Conservation (phyloP, 441 rosid species). For the Erodium trifolium region DNA sequence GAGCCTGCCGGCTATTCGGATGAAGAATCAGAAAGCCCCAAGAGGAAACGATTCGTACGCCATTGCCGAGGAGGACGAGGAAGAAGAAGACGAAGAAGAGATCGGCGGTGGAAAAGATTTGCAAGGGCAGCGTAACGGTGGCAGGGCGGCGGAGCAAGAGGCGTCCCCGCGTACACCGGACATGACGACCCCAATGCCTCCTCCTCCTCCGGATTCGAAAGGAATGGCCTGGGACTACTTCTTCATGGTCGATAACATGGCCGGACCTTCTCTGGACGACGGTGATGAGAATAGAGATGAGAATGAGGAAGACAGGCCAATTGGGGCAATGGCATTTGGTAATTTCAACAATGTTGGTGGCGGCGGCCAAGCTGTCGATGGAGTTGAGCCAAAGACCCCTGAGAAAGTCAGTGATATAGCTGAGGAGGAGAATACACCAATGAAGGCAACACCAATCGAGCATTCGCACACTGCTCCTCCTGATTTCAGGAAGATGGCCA, state of each 20-base stretch:
- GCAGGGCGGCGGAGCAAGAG: slow-evolving; percentile 18
- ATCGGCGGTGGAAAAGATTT: slow-evolving; percentile 14
- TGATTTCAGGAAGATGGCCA: slow-evolving; percentile 35
- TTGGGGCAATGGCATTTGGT: too few species aligned
- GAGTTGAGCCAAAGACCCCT: slow-evolving; percentile 39
- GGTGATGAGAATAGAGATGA: slow-evolving; percentile 25
- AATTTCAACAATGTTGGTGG: too few species aligned
- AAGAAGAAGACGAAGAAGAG: not conserved
- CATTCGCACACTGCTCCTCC: slow-evolving; percentile 56
- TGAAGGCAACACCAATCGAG: slow-evolving; percentile 29
- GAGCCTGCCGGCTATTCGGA: slow-evolving; percentile 40
- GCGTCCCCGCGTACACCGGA: slow-evolving; percentile 35
- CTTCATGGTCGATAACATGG: slow-evolving; percentile 37
- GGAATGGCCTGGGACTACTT: slow-evolving; percentile 77
- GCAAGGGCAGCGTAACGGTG: not conserved
- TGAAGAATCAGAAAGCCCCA: slow-evolving; percentile 25
- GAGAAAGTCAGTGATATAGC: slow-evolving; percentile 29
- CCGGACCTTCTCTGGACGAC: slow-evolving; percentile 30
- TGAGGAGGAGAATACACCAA: slow-evolving; percentile 24
- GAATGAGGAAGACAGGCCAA: slow-evolving; percentile 17
- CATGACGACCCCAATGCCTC: slow-evolving; percentile 27
- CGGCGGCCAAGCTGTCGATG: slow-evolving; percentile 20
- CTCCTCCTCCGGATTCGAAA: slow-evolving; percentile 43
- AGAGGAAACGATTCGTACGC: slow-evolving; percentile 25
- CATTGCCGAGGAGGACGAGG: slow-evolving; percentile 39